Percentiles rank a stretch among this genome's conserved stretches.
These are phyloP conservation scores for Plasmodium chabaudi DNA, from an alignment of 169 alveolate genomes.

Conservation along the genomic window DNA sequence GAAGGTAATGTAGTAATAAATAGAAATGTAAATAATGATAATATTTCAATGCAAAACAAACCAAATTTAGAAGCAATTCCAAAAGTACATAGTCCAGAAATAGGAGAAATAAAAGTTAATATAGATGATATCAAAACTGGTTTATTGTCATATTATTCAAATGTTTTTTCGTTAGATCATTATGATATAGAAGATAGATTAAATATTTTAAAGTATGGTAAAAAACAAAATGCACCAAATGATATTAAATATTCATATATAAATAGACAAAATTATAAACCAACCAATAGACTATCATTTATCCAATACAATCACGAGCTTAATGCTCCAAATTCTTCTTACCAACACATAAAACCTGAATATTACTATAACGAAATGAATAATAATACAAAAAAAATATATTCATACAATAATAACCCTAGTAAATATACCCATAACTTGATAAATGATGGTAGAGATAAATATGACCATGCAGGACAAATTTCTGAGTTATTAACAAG, in stretches of 20 bases:
- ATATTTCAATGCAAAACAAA: constrained; percentile 3
- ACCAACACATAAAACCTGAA: constrained; percentile 19
- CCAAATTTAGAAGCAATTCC: background rate
- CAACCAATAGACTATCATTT: constrained; percentile 7
- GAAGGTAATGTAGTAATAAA: constrained; percentile 11
- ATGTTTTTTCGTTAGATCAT: constrained; percentile 47
- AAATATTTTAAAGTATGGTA: constrained; percentile 46
- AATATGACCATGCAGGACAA: constrained; percentile 51
- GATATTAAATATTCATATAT: constrained; percentile 14
- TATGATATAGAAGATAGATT: constrained; percentile 70
- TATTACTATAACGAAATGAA: constrained; percentile 26
- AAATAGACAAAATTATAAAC: constrained; percentile 4
- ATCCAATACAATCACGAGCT: constrained; percentile 23
- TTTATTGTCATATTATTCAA: constrained; percentile 46
- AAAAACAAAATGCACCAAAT: constrained; percentile 6
- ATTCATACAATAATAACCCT: background rate
- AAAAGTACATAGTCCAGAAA: constrained; percentile 12
- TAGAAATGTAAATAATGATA: background rate
- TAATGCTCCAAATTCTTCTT: constrained; percentile 17
- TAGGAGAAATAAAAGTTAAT: constrained; percentile 74
- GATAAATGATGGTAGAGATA: constrained; percentile 3
- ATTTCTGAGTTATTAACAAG: constrained; percentile 39
- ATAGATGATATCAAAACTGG: constrained; percentile 66
- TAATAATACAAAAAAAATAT: background rate
- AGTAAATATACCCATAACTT: background rate